Base-by-base conservation (phyloP, 192 early-diverging fungal species). In the Spizellomyces punctatus region DNA sequence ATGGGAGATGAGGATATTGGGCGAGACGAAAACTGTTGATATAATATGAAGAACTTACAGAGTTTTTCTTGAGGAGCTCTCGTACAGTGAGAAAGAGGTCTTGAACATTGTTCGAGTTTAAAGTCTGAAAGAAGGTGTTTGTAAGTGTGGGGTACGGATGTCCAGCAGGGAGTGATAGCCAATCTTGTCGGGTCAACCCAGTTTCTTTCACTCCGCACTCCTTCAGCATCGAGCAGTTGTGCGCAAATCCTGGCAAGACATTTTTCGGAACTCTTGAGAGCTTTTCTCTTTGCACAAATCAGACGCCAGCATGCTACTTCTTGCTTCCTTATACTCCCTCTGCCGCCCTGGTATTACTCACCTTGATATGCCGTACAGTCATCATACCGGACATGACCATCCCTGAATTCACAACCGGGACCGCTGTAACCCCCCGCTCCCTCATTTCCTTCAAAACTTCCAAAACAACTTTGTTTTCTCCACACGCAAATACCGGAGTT, bases 51-150 rank as follows among this genome's bases (percentile, higher is more conserved):
- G 14, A 36, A 44, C 56, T n/a, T 55, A 59, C 69, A 16, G n/a
- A 6, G 42, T 66, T 19, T 63, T 46, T 61, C 61, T 42, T 64
- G 17, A 65, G n/a, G 27, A 71, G 16, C 41, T 64, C 50, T 54
- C 17, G 12, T 5, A 59, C 64, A 63, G 72, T 50, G 36, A 78
- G 72, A 61, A 78, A 67, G 17, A 74, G 72, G 36, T 70, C 57
- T 7, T 7, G 10, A 9, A 71, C 42, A 8, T 50, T 73, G 8
- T 60, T 50, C 17, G 46, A 27, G 50, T 9, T 43, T 17, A 45
- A 45, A 5, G 14, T 59, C 56, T 60, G 16, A 21, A 48, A 36
- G 1, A 36, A 36, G 3, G 27, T 36, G 27, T 3, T 36, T 36
- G 27, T 36, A 3, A 36, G 27, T 46, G 21, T 64, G 49, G n/a